These are phyloP conservation scores for Pseudocercospora fijiensis DNA, from an alignment of 2,329 filamentous ascomycete genomes.

Conservation along the genomic window DNA sequence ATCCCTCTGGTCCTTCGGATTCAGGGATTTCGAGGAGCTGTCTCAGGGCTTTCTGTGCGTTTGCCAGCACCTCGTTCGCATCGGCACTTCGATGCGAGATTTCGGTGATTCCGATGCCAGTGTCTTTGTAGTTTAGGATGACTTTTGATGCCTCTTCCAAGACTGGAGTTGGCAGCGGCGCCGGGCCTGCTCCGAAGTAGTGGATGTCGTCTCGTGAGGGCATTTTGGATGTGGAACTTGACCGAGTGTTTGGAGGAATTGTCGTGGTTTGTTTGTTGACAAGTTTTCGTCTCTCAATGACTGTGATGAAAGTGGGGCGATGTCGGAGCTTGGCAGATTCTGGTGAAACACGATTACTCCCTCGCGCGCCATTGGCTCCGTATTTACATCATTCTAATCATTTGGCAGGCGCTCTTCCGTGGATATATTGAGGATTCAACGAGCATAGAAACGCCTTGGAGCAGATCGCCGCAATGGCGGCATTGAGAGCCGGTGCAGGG, in stretches of 20 bases:
- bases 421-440: background rate
- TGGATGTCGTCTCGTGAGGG: constrained; percentile 70
- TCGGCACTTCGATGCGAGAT: constrained; percentile 83
- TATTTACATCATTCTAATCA: background rate
- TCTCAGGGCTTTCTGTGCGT: constrained; percentile 72
- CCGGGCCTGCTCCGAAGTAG: constrained; percentile 89
- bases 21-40: constrained; percentile 77
- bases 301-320: background rate
- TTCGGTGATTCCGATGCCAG: constrained; percentile 82
- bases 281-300: background rate
- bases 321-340: background rate
- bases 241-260: background rate
- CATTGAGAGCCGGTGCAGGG: constrained; percentile 24
- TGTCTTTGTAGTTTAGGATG: constrained; percentile 77
- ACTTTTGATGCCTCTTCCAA: constrained; percentile 73
- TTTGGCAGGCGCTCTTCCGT: background rate
- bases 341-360: constrained; percentile 10
- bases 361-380: constrained; percentile 22
- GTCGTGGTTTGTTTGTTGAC: background rate
- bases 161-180: constrained; percentile 77
- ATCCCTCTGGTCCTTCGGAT: constrained; percentile 74
- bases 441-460: background rate
- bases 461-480: constrained; percentile 20
- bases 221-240: constrained; percentile 49
- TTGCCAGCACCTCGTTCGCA: constrained; percentile 74